phyloP scores from a whole-genome alignment of 352 stramenopile genomes.

The Phytopythium chamaehyphon region DNA sequence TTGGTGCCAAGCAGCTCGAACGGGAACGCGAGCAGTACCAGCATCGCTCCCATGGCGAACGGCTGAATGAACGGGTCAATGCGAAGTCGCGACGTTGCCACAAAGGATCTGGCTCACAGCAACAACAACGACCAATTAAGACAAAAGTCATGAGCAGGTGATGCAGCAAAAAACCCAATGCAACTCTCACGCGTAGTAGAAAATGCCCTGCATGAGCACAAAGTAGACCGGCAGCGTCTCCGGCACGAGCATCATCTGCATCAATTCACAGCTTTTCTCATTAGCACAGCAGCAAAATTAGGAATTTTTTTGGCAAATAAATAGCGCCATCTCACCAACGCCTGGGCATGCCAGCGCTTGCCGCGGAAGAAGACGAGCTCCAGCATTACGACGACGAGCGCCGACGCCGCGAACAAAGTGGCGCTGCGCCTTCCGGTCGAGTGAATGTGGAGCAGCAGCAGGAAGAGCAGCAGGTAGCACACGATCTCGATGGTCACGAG shows the following conservation, averaged over 20 bases:
- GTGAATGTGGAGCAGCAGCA: slow-evolving; percentile 73
- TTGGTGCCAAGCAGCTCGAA: slow-evolving; percentile 77
- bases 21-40: slow-evolving; percentile 55
- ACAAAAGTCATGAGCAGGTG: too few relatives aligned
- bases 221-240: slow-evolving; percentile 55
- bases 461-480: slow-evolving; percentile 52
- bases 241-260: slow-evolving; percentile 49
- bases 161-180: too few relatives aligned
- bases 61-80: slow-evolving; percentile 75
- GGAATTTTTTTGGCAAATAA: too few relatives aligned
- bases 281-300: background rate
- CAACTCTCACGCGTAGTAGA: slow-evolving; percentile 70
- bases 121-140: too few relatives aligned
- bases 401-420: slow-evolving; percentile 46
- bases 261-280: background rate
- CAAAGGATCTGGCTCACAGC: slow-evolving; percentile 50
- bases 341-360: slow-evolving; percentile 67
- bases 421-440: slow-evolving; percentile 73
- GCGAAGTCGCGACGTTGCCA: slow-evolving; percentile 55
- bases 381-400: slow-evolving; percentile 47
- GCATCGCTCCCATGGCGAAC: slow-evolving; percentile 56
- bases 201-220: slow-evolving; percentile 61
- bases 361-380: slow-evolving; percentile 62
- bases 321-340: slow-evolving; percentile 27
- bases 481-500: slow-evolving; percentile 59